phyloP scores from a whole-genome alignment of 1,139 yeast genomes.

The Diutina ranongensis region DNA sequence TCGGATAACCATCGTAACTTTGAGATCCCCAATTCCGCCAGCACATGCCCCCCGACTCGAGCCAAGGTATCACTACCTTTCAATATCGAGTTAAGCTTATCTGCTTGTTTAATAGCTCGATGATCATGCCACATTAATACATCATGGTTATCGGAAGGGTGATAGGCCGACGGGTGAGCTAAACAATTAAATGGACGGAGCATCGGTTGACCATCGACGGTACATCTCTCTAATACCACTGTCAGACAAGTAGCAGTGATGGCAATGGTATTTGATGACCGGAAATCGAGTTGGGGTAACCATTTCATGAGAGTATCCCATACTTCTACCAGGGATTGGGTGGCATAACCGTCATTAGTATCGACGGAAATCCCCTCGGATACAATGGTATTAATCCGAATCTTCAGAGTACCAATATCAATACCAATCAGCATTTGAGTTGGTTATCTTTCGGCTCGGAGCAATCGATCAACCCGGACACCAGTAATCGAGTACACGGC shows the following conservation, averaged over 20 bases:
- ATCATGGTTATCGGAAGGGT: background rate
- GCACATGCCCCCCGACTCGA: background rate
- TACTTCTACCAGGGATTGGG: background rate
- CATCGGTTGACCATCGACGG: background rate
- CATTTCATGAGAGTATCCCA: background rate
- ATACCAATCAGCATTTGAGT: constrained; percentile 1
- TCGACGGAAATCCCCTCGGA: background rate
- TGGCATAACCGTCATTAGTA: background rate
- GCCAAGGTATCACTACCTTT: background rate
- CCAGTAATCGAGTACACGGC: background rate
- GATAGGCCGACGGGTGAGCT: background rate
- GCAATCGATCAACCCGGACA: background rate
- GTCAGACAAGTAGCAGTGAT: constrained; percentile 4
- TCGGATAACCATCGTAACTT: constrained; percentile 1
- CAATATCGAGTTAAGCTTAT: background rate
- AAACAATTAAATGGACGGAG: constrained; percentile 1
- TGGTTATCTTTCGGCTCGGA: background rate
- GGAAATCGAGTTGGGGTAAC: background rate
- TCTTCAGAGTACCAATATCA: constrained; percentile 1
- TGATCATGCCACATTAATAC: constrained; percentile 4
- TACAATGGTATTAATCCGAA: background rate
- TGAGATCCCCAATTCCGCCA: background rate
- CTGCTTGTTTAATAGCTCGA: background rate
- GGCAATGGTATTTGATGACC: background rate
- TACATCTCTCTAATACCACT: background rate